Evolutionary conservation across 2,329 filamentous ascomycete species (phyloP).

Genomic region (Penicillium aurantiogriseum): DNA sequence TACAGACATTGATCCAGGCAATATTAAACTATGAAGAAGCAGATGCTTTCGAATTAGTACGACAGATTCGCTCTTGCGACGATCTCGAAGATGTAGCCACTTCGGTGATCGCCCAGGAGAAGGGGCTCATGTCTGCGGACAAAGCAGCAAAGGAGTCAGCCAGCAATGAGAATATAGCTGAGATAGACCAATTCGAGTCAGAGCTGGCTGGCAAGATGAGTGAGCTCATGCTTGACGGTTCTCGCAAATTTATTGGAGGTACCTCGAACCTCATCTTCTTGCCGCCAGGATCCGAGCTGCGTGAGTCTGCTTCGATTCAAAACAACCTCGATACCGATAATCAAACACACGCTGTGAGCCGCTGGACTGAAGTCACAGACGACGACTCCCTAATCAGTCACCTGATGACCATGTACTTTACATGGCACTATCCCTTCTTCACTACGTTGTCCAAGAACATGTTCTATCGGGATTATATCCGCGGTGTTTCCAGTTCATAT

Average conservation of each 20-base stretch:
- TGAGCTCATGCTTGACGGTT: conserved; percentile 80
- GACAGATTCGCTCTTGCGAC: conserved; percentile 83
- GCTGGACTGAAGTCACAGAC: conserved; percentile 83
- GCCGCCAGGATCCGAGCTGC: conserved; percentile 51
- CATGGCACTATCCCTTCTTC: conserved; percentile 96
- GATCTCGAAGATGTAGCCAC: conserved; percentile 64
- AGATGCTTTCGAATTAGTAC: conserved; percentile 76
- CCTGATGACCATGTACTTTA: conserved; percentile 96
- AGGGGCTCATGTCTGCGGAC: conserved; percentile 44
- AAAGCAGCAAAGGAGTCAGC: conserved; percentile 28
- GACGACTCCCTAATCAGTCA: conserved; percentile 78
- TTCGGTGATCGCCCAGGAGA: conserved; percentile 55
- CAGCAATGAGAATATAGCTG: conserved; percentile 41
- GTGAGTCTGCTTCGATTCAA: conserved; percentile 39
- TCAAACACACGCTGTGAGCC: conserved; percentile 67
- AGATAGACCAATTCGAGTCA: conserved; percentile 61
- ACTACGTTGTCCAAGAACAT: conserved; percentile 81
- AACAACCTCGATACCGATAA: conserved; percentile 51
- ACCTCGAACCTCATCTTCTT: conserved; percentile 91
- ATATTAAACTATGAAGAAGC: conserved; percentile 89
- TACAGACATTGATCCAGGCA: conserved; percentile 89
- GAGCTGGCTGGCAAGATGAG: conserved; percentile 92
- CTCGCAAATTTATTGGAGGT: conserved; percentile 86
- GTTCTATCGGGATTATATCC: conserved; percentile 81
- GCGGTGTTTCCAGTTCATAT: conserved; percentile 68